phyloP scores from a whole-genome alignment of 441 rosid species.

The Bruguiera hainesii region DNA sequence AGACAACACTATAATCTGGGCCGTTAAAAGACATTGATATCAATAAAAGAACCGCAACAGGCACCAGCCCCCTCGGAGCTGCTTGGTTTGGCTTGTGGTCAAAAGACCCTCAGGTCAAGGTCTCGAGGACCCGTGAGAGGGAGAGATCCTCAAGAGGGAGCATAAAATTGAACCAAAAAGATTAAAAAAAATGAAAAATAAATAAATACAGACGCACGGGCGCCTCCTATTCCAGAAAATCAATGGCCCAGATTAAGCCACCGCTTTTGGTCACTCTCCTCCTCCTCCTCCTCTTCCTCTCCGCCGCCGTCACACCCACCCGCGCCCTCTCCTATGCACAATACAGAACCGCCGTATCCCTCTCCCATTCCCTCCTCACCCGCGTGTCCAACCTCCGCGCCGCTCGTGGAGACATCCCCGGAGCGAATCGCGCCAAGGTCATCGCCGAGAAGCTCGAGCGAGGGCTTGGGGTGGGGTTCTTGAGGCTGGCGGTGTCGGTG shows the following conservation, averaged over 20 bases:
- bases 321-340: conserved; percentile 31
- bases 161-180: too few relatives aligned
- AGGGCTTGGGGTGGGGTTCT: conserved; percentile 38
- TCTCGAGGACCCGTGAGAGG: too few relatives aligned
- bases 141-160: too few relatives aligned
- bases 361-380: conserved; percentile 56
- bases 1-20: too few relatives aligned
- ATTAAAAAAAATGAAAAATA: too few relatives aligned
- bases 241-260: conserved; percentile 35
- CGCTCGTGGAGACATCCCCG: conserved; percentile 60
- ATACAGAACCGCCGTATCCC: conserved; percentile 45
- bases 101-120: too few relatives aligned
- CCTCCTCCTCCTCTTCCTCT: conserved; percentile 31
- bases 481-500: conserved; percentile 45
- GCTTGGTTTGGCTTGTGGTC: too few relatives aligned
- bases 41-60: too few relatives aligned
- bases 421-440: conserved; percentile 50
- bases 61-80: too few relatives aligned
- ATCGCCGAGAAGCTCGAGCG: conserved; percentile 52
- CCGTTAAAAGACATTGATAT: too few relatives aligned
- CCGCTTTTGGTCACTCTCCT: conserved; percentile 22
- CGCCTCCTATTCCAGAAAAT: not conserved
- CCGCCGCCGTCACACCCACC: conserved; percentile 24
- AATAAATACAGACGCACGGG: too few relatives aligned
- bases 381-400: conserved; percentile 72